Conservation (phyloP, 2,329 filamentous ascomycete genomes). For the Bertia moriformis region DNA sequence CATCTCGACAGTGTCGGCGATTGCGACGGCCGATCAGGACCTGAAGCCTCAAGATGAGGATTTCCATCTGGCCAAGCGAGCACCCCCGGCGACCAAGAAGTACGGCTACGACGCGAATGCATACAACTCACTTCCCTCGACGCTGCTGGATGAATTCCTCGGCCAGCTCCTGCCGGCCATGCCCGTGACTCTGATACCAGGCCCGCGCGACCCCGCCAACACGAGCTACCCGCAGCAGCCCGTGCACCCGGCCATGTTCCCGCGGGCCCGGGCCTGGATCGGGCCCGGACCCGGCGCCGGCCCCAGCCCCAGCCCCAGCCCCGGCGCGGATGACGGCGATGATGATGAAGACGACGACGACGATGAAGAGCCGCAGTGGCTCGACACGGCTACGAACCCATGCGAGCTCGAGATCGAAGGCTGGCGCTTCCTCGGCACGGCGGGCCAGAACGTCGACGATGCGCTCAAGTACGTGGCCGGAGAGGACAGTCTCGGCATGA, state of each 20-base stretch:
- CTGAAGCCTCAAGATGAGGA: no score
- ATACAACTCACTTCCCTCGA: slow-evolving; percentile 77
- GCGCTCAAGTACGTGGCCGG: slow-evolving; percentile 79
- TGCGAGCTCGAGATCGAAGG: slow-evolving; percentile 85
- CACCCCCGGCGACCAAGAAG: slow-evolving; percentile 46
- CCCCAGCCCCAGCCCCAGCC: slow-evolving; percentile 8
- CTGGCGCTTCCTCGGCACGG: slow-evolving; percentile 72
- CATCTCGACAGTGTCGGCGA: slow-evolving; percentile 29
- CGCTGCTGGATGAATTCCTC: slow-evolving; percentile 72
- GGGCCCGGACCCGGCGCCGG: slow-evolving; percentile 31
- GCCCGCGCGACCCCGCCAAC: slow-evolving; percentile 73
- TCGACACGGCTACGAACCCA: slow-evolving; percentile 83
- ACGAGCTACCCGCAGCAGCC: slow-evolving; percentile 82
- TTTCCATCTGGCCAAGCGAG: slow-evolving; percentile 17
- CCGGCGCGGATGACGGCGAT: no score
- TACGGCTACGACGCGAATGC: slow-evolving; percentile 85
- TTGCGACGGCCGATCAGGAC: slow-evolving; percentile 10
- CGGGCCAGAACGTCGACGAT: slow-evolving; percentile 87
- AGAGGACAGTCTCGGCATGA: slow-evolving; percentile 55
- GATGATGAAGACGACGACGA: slow-evolving; percentile 14
- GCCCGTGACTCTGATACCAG: slow-evolving; percentile 81
- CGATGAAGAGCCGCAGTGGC: slow-evolving; percentile 47
- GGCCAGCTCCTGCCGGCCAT: slow-evolving; percentile 68
- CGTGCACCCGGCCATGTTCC: slow-evolving; percentile 85
- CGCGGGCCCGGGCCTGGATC: slow-evolving; percentile 57